These are phyloP conservation scores for Tuber aestivum DNA, from an alignment of 495 filamentous ascomycete genomes.

Conservation along the genomic window DNA sequence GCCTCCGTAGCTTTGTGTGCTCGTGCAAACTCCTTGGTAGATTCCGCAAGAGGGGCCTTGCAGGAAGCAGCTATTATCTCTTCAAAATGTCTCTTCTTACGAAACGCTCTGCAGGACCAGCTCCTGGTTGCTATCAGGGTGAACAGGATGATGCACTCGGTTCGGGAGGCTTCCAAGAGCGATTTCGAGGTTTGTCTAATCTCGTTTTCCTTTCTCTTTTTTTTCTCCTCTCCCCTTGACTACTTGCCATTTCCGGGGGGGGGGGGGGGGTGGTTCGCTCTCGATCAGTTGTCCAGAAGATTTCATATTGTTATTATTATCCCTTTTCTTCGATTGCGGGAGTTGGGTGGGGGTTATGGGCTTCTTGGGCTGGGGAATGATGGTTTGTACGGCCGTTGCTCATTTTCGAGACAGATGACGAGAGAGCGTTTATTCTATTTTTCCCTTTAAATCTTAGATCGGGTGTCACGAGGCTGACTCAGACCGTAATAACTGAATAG, in stretches of 20 bases:
- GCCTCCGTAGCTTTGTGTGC: conserved; percentile 78
- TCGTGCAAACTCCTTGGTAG: conserved; percentile 82
- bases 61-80: conserved; percentile 73
- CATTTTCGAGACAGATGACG: neutral
- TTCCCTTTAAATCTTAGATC: conserved; percentile 16
- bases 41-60: conserved; percentile 63
- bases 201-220: conserved; percentile 5
- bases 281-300: neutral
- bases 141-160: conserved; percentile 52
- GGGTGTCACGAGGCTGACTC: conserved; percentile 17
- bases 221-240: too few relatives aligned
- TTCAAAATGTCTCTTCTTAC: conserved; percentile 71
- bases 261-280: neutral
- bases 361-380: neutral
- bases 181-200: conserved; percentile 52
- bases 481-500: conserved; percentile 35
- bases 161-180: conserved; percentile 35
- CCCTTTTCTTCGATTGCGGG: neutral
- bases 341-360: neutral
- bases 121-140: conserved; percentile 62
- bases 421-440: conserved; percentile 12
- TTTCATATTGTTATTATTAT: neutral
- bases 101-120: conserved; percentile 66
- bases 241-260: neutral
- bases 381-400: neutral